A percentile compares a stretch with the other conserved stretches of the same genome.
Conservation (phyloP, 1,284 basidiomycete genomes). For the Trametes versicolor region DNA sequence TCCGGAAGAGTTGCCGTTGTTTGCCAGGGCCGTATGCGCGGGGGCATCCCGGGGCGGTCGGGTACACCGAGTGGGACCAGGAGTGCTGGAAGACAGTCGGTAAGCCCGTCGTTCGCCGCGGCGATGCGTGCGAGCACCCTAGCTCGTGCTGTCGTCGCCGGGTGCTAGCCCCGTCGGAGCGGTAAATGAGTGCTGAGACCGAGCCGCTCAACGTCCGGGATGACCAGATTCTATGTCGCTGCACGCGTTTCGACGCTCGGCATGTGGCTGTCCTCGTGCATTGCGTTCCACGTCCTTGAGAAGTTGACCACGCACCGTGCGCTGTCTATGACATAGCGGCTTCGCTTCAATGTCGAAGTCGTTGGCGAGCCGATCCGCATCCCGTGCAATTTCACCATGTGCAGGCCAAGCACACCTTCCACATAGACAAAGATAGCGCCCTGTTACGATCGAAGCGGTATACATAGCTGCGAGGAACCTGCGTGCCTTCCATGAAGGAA, state of each 20-base stretch:
- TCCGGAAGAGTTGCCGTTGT: constrained; percentile 16
- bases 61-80: constrained; percentile 19
- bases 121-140: constrained; percentile 30
- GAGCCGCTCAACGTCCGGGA: constrained; percentile 31
- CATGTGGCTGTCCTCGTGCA: constrained; percentile 26
- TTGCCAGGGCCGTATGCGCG: constrained; percentile 13
- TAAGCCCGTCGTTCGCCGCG: constrained; percentile 25
- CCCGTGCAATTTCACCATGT: constrained; percentile 29
- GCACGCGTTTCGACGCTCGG: constrained; percentile 28
- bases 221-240: constrained; percentile 23
- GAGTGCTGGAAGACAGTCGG: constrained; percentile 24
- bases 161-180: constrained; percentile 15
- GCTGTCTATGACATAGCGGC: constrained; percentile 21
- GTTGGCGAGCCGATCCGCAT: constrained; percentile 19
- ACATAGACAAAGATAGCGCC: constrained; percentile 28
- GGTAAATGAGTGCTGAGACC: constrained; percentile 31
- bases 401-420: constrained; percentile 22
- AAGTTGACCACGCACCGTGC: constrained; percentile 31
- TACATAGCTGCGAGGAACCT: constrained; percentile 24
- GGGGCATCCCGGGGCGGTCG: constrained; percentile 13
- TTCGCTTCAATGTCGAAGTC: constrained; percentile 26
- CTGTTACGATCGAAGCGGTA: constrained; percentile 27
- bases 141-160: constrained; percentile 28
- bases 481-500: constrained; percentile 16
- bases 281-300: constrained; percentile 31